Percentiles rank a stretch among this genome's conserved stretches.
Evolutionary conservation across 1,284 basidiomycete species (phyloP).

Genomic region (Austroboletus novae-zelandiae): DNA sequence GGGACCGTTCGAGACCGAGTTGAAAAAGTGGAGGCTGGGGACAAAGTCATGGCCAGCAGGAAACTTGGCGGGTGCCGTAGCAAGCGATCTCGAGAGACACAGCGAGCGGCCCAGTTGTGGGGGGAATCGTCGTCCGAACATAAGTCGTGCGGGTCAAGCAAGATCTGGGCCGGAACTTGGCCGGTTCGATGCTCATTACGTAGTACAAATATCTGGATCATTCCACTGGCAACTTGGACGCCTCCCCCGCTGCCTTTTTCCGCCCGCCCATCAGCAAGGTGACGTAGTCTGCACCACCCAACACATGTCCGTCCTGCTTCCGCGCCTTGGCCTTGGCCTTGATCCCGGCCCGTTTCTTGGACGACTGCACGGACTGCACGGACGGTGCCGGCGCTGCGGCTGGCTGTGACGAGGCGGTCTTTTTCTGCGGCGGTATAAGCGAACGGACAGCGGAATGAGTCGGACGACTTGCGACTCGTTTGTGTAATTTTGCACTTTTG

Average conservation of each 20-base stretch:
- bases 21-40: slow-evolving; percentile 73
- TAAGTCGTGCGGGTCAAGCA: slow-evolving; percentile 6
- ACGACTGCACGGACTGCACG: slow-evolving; percentile 15
- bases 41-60: slow-evolving; percentile 42
- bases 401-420: slow-evolving; percentile 10
- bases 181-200: slow-evolving; percentile 13
- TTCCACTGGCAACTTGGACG: slow-evolving; percentile 49
- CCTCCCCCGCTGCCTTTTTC: slow-evolving; percentile 60
- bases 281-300: slow-evolving; percentile 78
- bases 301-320: slow-evolving; percentile 40
- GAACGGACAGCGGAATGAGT: neutral
- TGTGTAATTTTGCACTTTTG: slow-evolving; percentile 42
- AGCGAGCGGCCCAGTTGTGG: neutral
- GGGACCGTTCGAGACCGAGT: slow-evolving; percentile 60
- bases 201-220: slow-evolving; percentile 1
- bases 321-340: slow-evolving; percentile 39
- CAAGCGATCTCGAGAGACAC: slow-evolving; percentile 11
- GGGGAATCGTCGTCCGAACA: slow-evolving; percentile 13
- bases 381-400: neutral
- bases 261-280: slow-evolving; percentile 68
- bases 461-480: slow-evolving; percentile 35
- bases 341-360: slow-evolving; percentile 46
- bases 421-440: slow-evolving; percentile 24
- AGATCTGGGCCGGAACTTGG: slow-evolving; percentile 20
- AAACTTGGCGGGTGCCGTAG: slow-evolving; percentile 26